Conservation (phyloP, 345 rosid genomes). For the Salix brachista region DNA sequence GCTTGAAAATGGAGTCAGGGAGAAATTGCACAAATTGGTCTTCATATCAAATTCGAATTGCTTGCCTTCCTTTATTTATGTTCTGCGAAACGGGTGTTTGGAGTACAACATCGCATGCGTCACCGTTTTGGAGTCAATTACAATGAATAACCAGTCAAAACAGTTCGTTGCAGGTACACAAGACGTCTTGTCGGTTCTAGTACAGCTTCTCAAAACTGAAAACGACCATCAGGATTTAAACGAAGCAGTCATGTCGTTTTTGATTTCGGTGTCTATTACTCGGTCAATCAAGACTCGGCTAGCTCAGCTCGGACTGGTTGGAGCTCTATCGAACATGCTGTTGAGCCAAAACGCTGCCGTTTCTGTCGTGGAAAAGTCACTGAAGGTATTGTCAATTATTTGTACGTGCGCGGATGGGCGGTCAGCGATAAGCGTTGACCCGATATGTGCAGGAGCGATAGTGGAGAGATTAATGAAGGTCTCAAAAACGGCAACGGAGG, state of each 20-base stretch:
- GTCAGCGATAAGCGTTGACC: slow-evolving; percentile 18
- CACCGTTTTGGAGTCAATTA: slow-evolving; percentile 16
- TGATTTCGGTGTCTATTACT: background rate
- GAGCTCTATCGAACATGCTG: background rate
- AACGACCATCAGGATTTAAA: background rate
- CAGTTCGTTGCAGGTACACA: slow-evolving; percentile 12
- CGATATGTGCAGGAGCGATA: slow-evolving; percentile 11
- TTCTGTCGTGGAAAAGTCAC: slow-evolving; percentile 12
- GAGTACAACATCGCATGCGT: slow-evolving; percentile 5
- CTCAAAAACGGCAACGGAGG: slow-evolving; percentile 24
- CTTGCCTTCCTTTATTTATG: background rate
- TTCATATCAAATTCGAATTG: background rate
- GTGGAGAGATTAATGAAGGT: slow-evolving; percentile 23
- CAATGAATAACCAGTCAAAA: slow-evolving; percentile 10
- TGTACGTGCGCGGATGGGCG: slow-evolving; percentile 14
- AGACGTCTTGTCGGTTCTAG: background rate
- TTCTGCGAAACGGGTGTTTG: slow-evolving; percentile 3
- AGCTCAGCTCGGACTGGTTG: slow-evolving; percentile 15
- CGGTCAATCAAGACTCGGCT: slow-evolving; percentile 10
- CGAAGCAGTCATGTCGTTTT: slow-evolving; percentile 14
- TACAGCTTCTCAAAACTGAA: slow-evolving; percentile 3
- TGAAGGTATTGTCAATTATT: slow-evolving; percentile 11
- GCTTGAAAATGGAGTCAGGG: slow-evolving; percentile 11
- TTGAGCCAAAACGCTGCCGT: slow-evolving; percentile 3
- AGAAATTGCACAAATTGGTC: slow-evolving; percentile 10